phyloP scores from a whole-genome alignment of 208 protist genomes.

The Leishmania major region DNA sequence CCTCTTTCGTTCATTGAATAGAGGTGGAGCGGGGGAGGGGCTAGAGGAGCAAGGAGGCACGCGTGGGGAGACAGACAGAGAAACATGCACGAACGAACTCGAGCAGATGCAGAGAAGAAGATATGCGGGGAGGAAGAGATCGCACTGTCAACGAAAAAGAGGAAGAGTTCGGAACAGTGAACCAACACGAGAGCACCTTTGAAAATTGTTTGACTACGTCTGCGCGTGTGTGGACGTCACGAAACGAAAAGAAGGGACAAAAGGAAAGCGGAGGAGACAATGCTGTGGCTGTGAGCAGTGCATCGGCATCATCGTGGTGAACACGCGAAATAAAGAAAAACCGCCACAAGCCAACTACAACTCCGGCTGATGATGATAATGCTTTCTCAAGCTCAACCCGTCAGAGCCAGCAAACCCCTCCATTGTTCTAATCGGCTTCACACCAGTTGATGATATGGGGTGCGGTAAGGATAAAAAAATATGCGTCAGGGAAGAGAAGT shows the following conservation, averaged over 20 bases:
- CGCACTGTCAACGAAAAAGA: background rate
- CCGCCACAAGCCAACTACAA: background rate
- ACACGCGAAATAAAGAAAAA: background rate
- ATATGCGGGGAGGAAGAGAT: background rate
- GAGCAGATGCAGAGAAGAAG: background rate
- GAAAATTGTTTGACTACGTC: background rate
- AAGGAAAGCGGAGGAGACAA: background rate
- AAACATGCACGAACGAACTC: background rate
- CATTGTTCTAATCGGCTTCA: background rate
- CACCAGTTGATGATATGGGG: background rate
- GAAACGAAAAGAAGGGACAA: background rate
- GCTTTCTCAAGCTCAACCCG: background rate
- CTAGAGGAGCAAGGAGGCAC: background rate
- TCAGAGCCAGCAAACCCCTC: background rate
- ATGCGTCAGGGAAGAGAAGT: background rate
- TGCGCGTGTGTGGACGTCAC: background rate
- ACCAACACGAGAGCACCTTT: background rate
- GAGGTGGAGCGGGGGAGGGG: background rate
- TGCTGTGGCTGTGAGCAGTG: background rate
- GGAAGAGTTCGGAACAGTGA: background rate
- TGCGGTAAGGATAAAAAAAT: background rate
- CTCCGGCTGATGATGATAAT: background rate
- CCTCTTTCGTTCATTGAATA: conserved; percentile 7
- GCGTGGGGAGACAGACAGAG: background rate
- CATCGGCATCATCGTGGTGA: background rate